Evolutionary conservation across 176 grass and related monocot genomes (phyloP), one percentile per base, ranked within the genome.

Genomic region (Paspalum vaginatum): DNA sequence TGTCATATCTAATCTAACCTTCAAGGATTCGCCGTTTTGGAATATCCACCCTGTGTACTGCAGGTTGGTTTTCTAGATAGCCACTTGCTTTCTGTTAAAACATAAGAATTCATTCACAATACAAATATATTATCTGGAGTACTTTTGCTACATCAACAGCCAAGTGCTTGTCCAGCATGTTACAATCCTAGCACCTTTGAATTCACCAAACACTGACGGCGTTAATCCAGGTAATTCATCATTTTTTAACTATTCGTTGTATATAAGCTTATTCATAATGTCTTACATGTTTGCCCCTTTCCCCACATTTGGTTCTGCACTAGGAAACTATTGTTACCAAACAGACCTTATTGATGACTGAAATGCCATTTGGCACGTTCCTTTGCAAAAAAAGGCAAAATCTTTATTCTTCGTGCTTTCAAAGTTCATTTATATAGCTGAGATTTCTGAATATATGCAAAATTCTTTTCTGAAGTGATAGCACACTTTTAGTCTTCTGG

Each of bases 1-100:
- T 68, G 84, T 99, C 80, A 99, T 99, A 84, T 91, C 96, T 20
- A 91, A 99, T 92, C 74, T 99, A 74, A 99, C 96, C 13, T 95
- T 99, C 76, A 87, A 81, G 44, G 89, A 93, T 63, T 99, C 96
- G 9, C 90, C 96, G 2, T 99, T 95, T 80, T 99, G 92, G 92
- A 90, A 94, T 69, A 95, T 99, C 75, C 96, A 95, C 83, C 96
- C 96, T 60, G 88, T 99, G 60, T 99, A 99, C 68, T 95, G 92
- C 81, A 93, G 96, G 96, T 99, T 85, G 70, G 79, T 85, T 49
- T 76, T 74, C 74, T 59, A 78, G 55, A 56, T 89, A 53, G 43
- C 38, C 41, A 85, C 62, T 90, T 38, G 58, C 11, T 72, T 76
- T 78, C 54, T 85, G 18, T 85, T 91, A 50, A 83, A 32, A 44